Conservation (phyloP, 768 basidiomycete genomes). For the Kwoniella bestiolae region DNA sequence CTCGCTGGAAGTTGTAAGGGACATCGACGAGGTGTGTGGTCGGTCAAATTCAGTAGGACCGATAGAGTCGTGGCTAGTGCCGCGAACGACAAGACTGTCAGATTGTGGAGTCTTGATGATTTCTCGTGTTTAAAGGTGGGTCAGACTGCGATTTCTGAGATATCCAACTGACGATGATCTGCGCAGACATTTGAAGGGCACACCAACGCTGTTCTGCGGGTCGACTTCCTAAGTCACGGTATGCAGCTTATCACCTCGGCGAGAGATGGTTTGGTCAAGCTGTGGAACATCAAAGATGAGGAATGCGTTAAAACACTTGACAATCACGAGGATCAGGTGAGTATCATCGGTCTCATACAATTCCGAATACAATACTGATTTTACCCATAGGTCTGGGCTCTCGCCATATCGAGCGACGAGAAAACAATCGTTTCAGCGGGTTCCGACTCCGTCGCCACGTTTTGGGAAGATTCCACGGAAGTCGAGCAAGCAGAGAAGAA, state of each 20-base stretch:
- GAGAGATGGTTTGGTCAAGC: constrained; percentile 91
- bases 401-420: constrained; percentile 80
- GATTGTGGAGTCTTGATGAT: constrained; percentile 91
- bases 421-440: constrained; percentile 86
- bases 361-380: background rate
- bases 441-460: constrained; percentile 92
- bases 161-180: background rate
- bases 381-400: constrained; percentile 82
- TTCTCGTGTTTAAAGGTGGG: constrained; percentile 77
- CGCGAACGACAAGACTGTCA: constrained; percentile 92
- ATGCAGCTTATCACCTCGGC: constrained; percentile 86
- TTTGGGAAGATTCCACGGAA: constrained; percentile 95
- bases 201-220: constrained; percentile 91
- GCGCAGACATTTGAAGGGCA: constrained; percentile 92
- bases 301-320: constrained; percentile 86
- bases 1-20: constrained; percentile 88
- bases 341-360: constrained; percentile 47
- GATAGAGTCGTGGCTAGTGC: constrained; percentile 88
- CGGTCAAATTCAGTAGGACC: constrained; percentile 79
- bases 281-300: constrained; percentile 91
- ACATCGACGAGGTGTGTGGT: constrained; percentile 96
- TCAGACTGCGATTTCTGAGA: background rate
- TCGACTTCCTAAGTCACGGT: constrained; percentile 83
- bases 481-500: constrained; percentile 77
- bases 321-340: constrained; percentile 95